Percentiles rank a stretch among this genome's conserved stretches.
phyloP scores from a whole-genome alignment of 371 early-diverging fungal species.

The Mucor velutinosus region DNA sequence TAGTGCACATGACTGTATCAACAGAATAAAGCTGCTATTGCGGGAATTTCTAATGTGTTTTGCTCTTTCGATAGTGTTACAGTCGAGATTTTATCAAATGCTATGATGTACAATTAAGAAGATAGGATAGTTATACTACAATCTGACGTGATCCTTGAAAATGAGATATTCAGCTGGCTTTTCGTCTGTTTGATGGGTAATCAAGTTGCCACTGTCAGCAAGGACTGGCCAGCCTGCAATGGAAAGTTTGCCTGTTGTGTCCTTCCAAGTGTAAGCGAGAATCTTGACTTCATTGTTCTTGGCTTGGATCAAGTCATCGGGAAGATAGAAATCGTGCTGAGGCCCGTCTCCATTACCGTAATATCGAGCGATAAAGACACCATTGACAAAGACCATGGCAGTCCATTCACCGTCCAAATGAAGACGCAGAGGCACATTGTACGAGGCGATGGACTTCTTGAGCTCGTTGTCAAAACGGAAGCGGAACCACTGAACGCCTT shows the following conservation, averaged over 20 bases:
- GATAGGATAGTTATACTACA: background rate
- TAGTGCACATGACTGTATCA: background rate
- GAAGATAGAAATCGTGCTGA: constrained; percentile 76
- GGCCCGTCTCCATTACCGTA: constrained; percentile 76
- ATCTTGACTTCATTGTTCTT: constrained; percentile 38
- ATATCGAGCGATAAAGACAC: constrained; percentile 67
- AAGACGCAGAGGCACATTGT: constrained; percentile 64
- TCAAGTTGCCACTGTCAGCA: constrained; percentile 32
- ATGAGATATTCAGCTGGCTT: constrained; percentile 32
- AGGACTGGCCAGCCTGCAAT: constrained; percentile 50
- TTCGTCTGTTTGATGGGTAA: constrained; percentile 3
- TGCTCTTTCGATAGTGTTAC: no score
- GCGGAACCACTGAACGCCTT: constrained; percentile 43
- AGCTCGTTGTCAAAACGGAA: constrained; percentile 39
- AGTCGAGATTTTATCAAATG: background rate
- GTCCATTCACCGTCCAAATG: constrained; percentile 68
- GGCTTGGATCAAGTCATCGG: constrained; percentile 56
- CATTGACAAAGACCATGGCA: constrained; percentile 66
- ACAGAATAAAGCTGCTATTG: background rate
- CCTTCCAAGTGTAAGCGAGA: constrained; percentile 48
- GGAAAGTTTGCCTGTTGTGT: constrained; percentile 29
- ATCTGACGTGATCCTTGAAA: constrained; percentile 24
- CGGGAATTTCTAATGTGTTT: no score
- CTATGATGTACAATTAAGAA: background rate
- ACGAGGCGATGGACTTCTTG: constrained; percentile 16